Conservation (phyloP, 2,329 filamentous ascomycete species). For the Corniculantispora saksenae region DNA sequence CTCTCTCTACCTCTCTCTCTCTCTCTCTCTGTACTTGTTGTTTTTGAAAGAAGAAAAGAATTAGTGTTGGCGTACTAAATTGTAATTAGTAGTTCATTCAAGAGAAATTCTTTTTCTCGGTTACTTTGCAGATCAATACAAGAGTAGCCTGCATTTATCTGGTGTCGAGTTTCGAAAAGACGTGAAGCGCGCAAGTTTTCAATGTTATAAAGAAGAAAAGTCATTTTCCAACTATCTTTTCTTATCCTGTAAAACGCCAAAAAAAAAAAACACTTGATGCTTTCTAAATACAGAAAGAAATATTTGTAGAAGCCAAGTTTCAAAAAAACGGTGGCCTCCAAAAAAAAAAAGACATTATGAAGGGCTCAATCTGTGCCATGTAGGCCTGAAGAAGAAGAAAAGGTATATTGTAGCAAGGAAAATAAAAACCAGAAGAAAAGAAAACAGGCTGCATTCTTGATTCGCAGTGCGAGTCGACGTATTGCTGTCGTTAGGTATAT, state of each 20-base stretch:
- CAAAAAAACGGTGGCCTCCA: neutral
- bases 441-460: neutral
- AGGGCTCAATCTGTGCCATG: neutral
- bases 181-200: no score
- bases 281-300: no score
- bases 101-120: no score
- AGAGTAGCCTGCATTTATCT: no score
- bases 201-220: no score
- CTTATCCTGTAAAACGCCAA: no score
- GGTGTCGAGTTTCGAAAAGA: no score
- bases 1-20: slow-evolving; percentile 18
- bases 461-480: neutral
- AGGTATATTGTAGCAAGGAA: neutral
- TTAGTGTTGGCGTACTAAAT: slow-evolving; percentile 17
- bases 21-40: neutral
- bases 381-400: neutral
- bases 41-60: slow-evolving; percentile 4
- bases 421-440: neutral
- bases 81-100: slow-evolving; percentile 8
- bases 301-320: neutral
- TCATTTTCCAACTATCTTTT: no score
- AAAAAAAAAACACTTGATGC: no score
- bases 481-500: neutral
- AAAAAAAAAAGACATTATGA: neutral
- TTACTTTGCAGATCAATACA: no score